phyloP scores from a whole-genome alignment of 169 alveolate genomes.

The Plasmodium yoelii region DNA sequence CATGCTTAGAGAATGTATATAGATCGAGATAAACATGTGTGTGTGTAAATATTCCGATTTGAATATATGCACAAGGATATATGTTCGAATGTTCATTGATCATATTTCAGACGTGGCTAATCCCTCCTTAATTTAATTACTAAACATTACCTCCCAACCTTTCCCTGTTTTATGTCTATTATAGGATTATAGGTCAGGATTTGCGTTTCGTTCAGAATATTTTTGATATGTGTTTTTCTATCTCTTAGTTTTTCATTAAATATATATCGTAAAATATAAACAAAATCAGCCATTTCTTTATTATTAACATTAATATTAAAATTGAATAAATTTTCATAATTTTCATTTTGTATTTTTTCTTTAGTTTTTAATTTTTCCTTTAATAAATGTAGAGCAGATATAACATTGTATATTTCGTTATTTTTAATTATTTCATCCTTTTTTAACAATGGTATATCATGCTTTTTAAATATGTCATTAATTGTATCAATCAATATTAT shows the following conservation, averaged over 20 bases:
- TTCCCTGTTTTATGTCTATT: slow-evolving; percentile 63
- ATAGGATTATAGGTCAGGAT: slow-evolving; percentile 68
- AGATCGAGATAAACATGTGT: no score
- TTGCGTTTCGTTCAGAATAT: slow-evolving; percentile 49
- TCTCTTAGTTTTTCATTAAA: slow-evolving; percentile 36
- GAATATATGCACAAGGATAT: no score
- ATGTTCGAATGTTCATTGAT: no score
- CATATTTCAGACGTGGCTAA: no score
- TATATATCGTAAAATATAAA: slow-evolving; percentile 37
- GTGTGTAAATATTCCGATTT: no score
- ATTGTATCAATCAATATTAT: slow-evolving; percentile 24
- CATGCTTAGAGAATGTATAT: no score
- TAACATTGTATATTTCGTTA: slow-evolving; percentile 3
- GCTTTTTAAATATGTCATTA: slow-evolving; percentile 53
- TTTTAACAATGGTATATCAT: slow-evolving; percentile 43
- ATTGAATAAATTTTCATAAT: slow-evolving; percentile 38
- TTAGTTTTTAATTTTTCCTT: slow-evolving; percentile 70
- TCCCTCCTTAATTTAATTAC: no score
- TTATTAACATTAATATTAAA: slow-evolving; percentile 41
- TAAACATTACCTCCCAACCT: slow-evolving; percentile 30
- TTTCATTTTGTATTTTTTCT: slow-evolving; percentile 37
- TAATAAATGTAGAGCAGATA: slow-evolving; percentile 49
- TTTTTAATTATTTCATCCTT: neutral
- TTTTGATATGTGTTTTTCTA: slow-evolving; percentile 23
- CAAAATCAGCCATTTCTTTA: slow-evolving; percentile 54